Evolutionary conservation across 495 filamentous ascomycete genomes (phyloP), one percentile per base, ranked within the genome.

Genomic region (Hapsidospora chrysogenum): DNA sequence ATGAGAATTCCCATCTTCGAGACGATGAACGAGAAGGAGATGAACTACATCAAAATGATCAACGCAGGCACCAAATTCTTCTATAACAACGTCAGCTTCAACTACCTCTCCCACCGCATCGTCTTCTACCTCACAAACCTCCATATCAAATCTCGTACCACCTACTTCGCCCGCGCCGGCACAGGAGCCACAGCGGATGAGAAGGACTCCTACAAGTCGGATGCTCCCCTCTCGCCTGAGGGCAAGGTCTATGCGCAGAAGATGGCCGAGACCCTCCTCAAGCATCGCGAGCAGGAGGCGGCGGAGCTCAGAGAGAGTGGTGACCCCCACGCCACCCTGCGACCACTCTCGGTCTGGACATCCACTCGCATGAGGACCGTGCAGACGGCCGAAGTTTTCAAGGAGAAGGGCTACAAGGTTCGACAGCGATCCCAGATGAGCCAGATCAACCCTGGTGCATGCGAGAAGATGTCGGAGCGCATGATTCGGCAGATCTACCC

Each of bases 21-120:
- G 57, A 92, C 84, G 0, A 96, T 99, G 85, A 70, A 86, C 44
- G 89, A 96, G 48, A 63, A 68, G 19, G 85, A 94, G 39, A 63
- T 96, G 37, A 94, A 95, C 48, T 99, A 85, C 50, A 84, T 96
- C 64, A 96, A 95, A 72, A 93, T 99, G 85, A 92, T 93, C 44
- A 96, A 99, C 48, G 92, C 92, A 6, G 92, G 92, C n/a, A 76
- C 92, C 52, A 63, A 76, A 31, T 71, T 96, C 37, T 76, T 81
- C 38, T 81, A 94, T 45, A 99, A 96, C 61, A 94, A 95, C 43
- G 80, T 85, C 49, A 80, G 74, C 46, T 96, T 96, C 54, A 85
- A 84, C 19, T 99, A 96, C 51, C 69, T 99, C 21, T 87, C 84
- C 13, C 81, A 96, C 50, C 71, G 89, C 28, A 96, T 99, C 37